phyloP scores from a whole-genome alignment of 192 early-diverging fungal species.

The Tieghemiomyces parasiticus region DNA sequence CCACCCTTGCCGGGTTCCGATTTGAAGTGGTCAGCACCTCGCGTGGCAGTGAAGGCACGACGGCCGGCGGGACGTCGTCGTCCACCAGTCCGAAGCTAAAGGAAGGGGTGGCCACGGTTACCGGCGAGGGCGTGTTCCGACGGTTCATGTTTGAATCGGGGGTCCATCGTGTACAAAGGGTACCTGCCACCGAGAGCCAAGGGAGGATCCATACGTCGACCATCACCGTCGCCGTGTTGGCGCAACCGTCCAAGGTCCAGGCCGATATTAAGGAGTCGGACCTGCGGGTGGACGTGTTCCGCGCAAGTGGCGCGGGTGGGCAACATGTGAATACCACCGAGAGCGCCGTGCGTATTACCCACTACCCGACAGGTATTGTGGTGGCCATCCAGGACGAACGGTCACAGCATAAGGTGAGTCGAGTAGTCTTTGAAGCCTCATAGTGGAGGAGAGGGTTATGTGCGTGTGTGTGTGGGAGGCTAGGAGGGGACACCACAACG shows the following conservation, averaged over 20 bases:
- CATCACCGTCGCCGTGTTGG: slow-evolving; percentile 61
- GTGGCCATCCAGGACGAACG: slow-evolving; percentile 82
- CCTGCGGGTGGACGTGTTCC: slow-evolving; percentile 52
- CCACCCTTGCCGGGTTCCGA: slow-evolving; percentile 43
- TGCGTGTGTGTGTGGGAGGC: too few relatives aligned
- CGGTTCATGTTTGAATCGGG: slow-evolving; percentile 66
- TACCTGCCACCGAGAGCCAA: slow-evolving; percentile 60
- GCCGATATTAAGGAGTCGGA: slow-evolving; percentile 50
- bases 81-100: slow-evolving; percentile 14
- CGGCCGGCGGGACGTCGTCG: too few relatives aligned
- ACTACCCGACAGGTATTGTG: slow-evolving; percentile 78
- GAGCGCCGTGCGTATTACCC: slow-evolving; percentile 83
- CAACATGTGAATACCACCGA: slow-evolving; percentile 96
- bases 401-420: slow-evolving; percentile 63
- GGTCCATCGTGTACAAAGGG: slow-evolving; percentile 68
- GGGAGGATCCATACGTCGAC: slow-evolving; percentile 70
- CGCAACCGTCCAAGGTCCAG: slow-evolving; percentile 54
- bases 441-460: too few relatives aligned
- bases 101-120: slow-evolving; percentile 47
- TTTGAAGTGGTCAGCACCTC: slow-evolving; percentile 34
- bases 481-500: too few relatives aligned
- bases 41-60: slow-evolving; percentile 15
- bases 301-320: slow-evolving; percentile 70
- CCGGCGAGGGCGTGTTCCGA: slow-evolving; percentile 57
- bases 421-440: too few relatives aligned